Base-by-base conservation (phyloP, 441 rosid genomes). In the Raphanus hybrid region DNA sequence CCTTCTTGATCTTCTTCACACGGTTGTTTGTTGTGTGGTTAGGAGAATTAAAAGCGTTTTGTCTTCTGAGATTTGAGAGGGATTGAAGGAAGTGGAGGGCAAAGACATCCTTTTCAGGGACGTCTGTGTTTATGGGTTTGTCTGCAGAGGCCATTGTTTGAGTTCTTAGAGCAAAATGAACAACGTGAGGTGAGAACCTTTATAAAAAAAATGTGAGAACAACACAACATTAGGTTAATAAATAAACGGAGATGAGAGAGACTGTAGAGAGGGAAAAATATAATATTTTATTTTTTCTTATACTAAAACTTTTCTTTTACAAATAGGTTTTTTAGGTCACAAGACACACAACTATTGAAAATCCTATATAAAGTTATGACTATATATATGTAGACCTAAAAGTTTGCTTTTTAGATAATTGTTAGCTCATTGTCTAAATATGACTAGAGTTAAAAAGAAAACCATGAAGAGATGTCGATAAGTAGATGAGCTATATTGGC, bases 1-100 rank as follows among this genome's bases (percentile, higher is more conserved):
- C 83, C 12, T 20, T 73, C 62, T 81, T 81, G 67, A 81, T 81
- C 78, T 76, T 72, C 37, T 12, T 75, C 10, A 61, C 83, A 26
- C 80, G 80, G 37, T 71, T 41, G 61, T 43, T 75, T 67, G 18
- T 48, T 43, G 55, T 62, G 2, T 80, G 37, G 2, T 80, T 37
- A 8, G 62, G 70, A 70, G 69, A 45, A 14, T 57, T 14, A 0
- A 27, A 48, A 75, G 77, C 41, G 60, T 26, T 71, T 61, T 80
- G 83, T 39, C 26, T 61, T 71, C 8, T 72, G 52, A 81, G 74
- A 48, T 76, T 67, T 62, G 81, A 72, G 75, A 81, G 83, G 45
- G 80, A 62, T 34, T 43, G 83, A 2, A 81, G 78, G 55, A 81
- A 81, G 61, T 73, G 70, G 15, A 73, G 70, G 75, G 72, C 32